Evolutionary conservation across 495 filamentous ascomycete genomes (phyloP).

Genomic region (Podospora pseudopauciseta): DNA sequence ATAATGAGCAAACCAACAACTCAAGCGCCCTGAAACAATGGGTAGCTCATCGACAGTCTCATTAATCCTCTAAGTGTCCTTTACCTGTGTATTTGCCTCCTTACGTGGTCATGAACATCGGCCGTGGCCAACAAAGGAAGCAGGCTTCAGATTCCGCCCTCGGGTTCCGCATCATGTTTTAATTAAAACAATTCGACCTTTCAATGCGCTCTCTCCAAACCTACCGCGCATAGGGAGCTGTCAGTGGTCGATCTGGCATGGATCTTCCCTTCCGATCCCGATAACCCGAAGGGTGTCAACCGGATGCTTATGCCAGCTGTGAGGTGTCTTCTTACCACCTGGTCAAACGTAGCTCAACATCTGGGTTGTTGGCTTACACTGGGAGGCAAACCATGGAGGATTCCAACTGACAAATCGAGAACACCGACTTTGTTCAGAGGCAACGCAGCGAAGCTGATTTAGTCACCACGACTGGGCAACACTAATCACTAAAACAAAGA

Average conservation of each 20-base stretch:
- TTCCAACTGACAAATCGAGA: not conserved
- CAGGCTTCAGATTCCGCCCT: conserved; percentile 1
- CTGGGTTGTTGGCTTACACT: not conserved
- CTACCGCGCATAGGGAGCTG: not conserved
- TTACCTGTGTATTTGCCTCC: not conserved
- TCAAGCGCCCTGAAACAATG: not conserved
- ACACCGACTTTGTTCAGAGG: not conserved
- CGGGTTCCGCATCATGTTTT: conserved; percentile 14
- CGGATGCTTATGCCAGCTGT: not conserved
- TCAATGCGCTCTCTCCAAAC: conserved; percentile 26
- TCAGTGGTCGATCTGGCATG: conserved; percentile 3
- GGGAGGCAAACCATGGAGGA: not conserved
- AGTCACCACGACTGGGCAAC: not conserved
- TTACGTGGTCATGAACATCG: not conserved
- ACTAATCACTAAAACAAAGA: not conserved
- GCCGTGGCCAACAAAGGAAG: not conserved
- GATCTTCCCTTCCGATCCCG: conserved; percentile 3
- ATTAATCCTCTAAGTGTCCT: not conserved
- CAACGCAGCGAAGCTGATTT: not conserved
- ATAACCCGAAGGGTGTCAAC: not conserved
- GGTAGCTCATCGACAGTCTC: too few species aligned
- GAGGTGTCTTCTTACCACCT: not conserved
- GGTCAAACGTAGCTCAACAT: too few species aligned
- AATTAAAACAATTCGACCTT: conserved; percentile 31
- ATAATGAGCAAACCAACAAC: not conserved